These are phyloP conservation scores for Gautieria morchelliformis DNA, from an alignment of 768 basidiomycete species.

Conservation along the genomic window DNA sequence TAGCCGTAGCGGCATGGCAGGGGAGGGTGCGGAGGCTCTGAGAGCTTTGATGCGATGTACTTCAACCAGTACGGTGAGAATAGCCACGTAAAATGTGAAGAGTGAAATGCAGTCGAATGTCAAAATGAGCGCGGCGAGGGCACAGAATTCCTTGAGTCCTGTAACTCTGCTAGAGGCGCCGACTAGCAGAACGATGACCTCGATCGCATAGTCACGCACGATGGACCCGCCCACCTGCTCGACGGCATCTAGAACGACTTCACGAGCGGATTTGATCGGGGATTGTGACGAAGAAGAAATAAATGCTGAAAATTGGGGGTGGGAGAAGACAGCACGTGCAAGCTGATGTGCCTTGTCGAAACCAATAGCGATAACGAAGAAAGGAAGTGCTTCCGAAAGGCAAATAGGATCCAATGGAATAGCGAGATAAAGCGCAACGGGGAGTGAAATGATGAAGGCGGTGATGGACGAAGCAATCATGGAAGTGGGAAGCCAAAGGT, in stretches of 20 bases:
- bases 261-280: slow-evolving; percentile 56
- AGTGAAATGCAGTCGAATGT: slow-evolving; percentile 81
- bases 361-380: slow-evolving; percentile 94
- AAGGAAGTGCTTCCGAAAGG: slow-evolving; percentile 91
- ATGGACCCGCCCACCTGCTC: slow-evolving; percentile 71
- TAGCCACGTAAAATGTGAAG: slow-evolving; percentile 81
- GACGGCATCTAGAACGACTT: slow-evolving; percentile 79
- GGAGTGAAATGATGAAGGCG: slow-evolving; percentile 76
- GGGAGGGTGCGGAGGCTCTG: neutral
- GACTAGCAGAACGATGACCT: slow-evolving; percentile 79
- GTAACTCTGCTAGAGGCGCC: slow-evolving; percentile 83
- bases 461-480: slow-evolving; percentile 75
- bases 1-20: slow-evolving; percentile 1
- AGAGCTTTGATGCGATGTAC: slow-evolving; percentile 28
- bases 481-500: slow-evolving; percentile 58
- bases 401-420: slow-evolving; percentile 90
- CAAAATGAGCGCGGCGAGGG: slow-evolving; percentile 83
- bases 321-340: slow-evolving; percentile 80
- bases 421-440: slow-evolving; percentile 63
- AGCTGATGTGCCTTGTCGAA: slow-evolving; percentile 96
- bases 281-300: slow-evolving; percentile 23
- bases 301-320: slow-evolving; percentile 46
- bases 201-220: slow-evolving; percentile 87
- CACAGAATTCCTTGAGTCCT: slow-evolving; percentile 89
- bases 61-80: slow-evolving; percentile 94